Percentiles rank a stretch among this genome's conserved stretches.
phyloP scores from a whole-genome alignment of 352 stramenopile species.

The Blastocystis sp. region DNA sequence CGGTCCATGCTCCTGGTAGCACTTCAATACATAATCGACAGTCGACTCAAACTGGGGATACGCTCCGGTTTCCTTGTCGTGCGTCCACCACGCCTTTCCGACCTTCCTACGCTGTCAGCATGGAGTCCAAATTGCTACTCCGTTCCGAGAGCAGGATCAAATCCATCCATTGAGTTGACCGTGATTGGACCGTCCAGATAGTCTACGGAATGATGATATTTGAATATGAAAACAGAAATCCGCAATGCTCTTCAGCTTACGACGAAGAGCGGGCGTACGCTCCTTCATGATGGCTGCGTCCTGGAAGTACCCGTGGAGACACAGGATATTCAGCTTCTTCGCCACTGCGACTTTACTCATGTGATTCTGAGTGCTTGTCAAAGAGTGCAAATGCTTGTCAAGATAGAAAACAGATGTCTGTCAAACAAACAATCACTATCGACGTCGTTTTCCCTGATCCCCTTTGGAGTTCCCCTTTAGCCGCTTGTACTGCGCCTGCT shows the following conservation, averaged over 20 bases:
- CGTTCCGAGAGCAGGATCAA: not conserved
- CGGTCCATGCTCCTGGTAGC: constrained; percentile 5
- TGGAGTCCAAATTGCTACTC: not conserved
- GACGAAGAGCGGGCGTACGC: not conserved
- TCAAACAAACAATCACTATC: not conserved
- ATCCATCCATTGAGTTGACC: constrained; percentile 39
- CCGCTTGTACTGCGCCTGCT: constrained; percentile 21
- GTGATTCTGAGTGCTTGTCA: too few relatives aligned
- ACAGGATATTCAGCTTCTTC: constrained; percentile 37
- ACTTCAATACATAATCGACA: constrained; percentile 30
- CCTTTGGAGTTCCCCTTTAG: not conserved
- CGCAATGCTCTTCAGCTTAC: constrained; percentile 27
- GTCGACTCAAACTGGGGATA: constrained; percentile 37
- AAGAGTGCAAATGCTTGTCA: too few relatives aligned
- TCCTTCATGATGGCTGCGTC: constrained; percentile 19
- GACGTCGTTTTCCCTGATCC: not conserved
- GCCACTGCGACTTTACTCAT: not conserved
- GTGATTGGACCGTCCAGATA: constrained; percentile 39
- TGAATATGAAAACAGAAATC: not conserved
- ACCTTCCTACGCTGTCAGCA: constrained; percentile 2
- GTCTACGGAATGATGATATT: not conserved
- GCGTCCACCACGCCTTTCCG: constrained; percentile 29
- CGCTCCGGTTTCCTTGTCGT: not conserved
- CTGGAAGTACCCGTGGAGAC: constrained; percentile 40
- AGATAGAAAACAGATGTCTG: not conserved